Base-by-base conservation (phyloP, 1,139 yeast genomes). In the Protomyces pachydermus region DNA sequence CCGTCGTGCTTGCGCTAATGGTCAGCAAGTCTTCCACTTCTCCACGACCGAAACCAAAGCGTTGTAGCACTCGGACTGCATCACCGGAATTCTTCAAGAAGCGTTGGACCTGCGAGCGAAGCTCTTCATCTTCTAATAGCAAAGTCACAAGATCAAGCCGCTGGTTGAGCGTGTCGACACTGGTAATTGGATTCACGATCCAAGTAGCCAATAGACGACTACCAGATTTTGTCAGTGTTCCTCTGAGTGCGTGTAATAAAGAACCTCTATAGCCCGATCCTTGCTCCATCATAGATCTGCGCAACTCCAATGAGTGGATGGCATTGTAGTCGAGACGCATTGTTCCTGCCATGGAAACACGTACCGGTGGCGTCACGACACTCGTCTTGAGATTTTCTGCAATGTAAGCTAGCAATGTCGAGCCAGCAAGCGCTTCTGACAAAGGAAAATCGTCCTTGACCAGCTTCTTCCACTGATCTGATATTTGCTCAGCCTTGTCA, bases 241-340 rank as follows among this genome's bases (percentile, higher is more conserved):
- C 77, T 66, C 83, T 82, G 8, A 93, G 81, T 0, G 89, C 81
- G 18, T 84, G 82, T 12, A 88, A 76, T 18, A 93, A 75, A 0
- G 97, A 85, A 0, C 97, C 97, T 12, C 81, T 80, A 3, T 77
- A 77, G 20, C 48, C 48, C 18, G 48, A 42, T 14, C 85, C 79
- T 18, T 81, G 81, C n/a, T 84, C 86, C 65, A 84, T 78, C 6
- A 84, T 76, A 0, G 88, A 80, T 53, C 77, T 76, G 58, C 82
- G 81, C 37, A 93, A 75, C 71, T 93, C 98, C 58, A 93, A 77
- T 1, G 97, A 93, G 52, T 85, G 86, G 38, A 91, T 79, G 0
- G 98, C 89, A 58, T 95, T 76, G 0, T 91, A 79, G 71, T 93
- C 98, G 75, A 93, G 87, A 67, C 87, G 89, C 81, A 93, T 80